These are phyloP conservation scores for Suillus brevipes DNA, from an alignment of 768 basidiomycete genomes.

Conservation along the genomic window DNA sequence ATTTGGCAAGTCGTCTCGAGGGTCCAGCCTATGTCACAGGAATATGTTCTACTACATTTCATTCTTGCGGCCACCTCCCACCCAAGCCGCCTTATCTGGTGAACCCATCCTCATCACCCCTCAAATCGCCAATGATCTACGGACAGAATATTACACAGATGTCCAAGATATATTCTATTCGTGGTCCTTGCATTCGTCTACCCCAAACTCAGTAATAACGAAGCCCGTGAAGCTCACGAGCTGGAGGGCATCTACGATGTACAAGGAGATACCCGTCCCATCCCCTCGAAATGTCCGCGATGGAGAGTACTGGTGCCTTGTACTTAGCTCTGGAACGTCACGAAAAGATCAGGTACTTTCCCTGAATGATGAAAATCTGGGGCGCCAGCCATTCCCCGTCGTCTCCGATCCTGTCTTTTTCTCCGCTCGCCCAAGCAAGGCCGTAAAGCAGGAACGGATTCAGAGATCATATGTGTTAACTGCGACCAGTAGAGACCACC, in stretches of 20 bases:
- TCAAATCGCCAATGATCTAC: conserved; percentile 86
- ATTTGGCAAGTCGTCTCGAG: not conserved
- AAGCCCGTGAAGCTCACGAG: conserved; percentile 68
- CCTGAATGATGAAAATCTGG: conserved; percentile 43
- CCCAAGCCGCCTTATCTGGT: conserved; percentile 42
- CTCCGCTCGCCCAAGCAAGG: conserved; percentile 33
- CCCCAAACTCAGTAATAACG: conserved; percentile 31
- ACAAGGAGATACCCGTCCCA: conserved; percentile 72
- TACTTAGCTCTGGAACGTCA: conserved; percentile 47
- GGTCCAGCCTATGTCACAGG: not conserved
- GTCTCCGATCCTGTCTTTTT: conserved; percentile 65
- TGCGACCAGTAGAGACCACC: conserved; percentile 20
- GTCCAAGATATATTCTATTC: conserved; percentile 68
- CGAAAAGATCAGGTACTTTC: conserved; percentile 36
- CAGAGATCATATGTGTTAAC: conserved; percentile 52
- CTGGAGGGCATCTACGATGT: conserved; percentile 65
- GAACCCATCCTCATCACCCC: conserved; percentile 62
- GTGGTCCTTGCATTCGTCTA: conserved; percentile 47
- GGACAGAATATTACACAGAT: conserved; percentile 67
- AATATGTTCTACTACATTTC: conserved; percentile 79
- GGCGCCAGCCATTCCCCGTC: conserved; percentile 56
- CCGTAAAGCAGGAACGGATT: conserved; percentile 67
- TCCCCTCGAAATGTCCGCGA: conserved; percentile 52
- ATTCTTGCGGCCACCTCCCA: conserved; percentile 84
- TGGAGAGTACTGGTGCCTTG: conserved; percentile 65